A percentile compares a stretch with the other conserved stretches of the same genome.
phyloP scores from a whole-genome alignment of 805 yeast species.

The Wickerhamiella galacta region DNA sequence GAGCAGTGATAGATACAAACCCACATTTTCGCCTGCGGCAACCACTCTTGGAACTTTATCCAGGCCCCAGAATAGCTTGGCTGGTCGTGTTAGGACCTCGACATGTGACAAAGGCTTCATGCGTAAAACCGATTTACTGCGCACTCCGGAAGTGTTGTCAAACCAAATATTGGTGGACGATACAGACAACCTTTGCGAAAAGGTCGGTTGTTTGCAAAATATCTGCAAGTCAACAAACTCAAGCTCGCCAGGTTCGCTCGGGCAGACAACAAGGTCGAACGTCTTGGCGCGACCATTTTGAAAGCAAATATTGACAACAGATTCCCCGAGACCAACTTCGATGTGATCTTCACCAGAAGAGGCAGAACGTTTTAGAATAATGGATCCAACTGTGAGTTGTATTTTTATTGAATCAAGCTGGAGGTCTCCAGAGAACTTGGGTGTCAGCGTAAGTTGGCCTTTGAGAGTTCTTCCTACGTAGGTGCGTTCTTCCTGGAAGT shows the following conservation, averaged over 20 bases:
- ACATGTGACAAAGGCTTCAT: too few species aligned
- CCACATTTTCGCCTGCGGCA: too few species aligned
- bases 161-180: slow-evolving; percentile 6
- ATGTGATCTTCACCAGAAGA: not conserved
- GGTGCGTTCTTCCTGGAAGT: slow-evolving; percentile 8
- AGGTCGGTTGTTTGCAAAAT: slow-evolving; percentile 3
- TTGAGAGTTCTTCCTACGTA: slow-evolving; percentile 11
- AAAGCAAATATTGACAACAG: slow-evolving; percentile 13
- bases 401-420: slow-evolving; percentile 6
- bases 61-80: too few species aligned
- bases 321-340: too few species aligned
- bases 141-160: too few species aligned
- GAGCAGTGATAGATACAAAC: too few species aligned
- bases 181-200: slow-evolving; percentile 8
- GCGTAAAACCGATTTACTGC: too few species aligned
- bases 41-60: too few species aligned
- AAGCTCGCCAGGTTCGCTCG: slow-evolving; percentile 17
- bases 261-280: slow-evolving; percentile 16
- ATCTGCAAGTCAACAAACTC: slow-evolving; percentile 10
- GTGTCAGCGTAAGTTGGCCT: slow-evolving; percentile 12
- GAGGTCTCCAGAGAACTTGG: slow-evolving; percentile 7
- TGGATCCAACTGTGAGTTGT: slow-evolving; percentile 7
- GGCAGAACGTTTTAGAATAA: slow-evolving; percentile 4
- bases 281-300: slow-evolving; percentile 9
- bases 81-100: too few species aligned